These are phyloP conservation scores for Calonectria pauciramosa DNA, from an alignment of 2,329 filamentous ascomycete species.

Conservation along the genomic window DNA sequence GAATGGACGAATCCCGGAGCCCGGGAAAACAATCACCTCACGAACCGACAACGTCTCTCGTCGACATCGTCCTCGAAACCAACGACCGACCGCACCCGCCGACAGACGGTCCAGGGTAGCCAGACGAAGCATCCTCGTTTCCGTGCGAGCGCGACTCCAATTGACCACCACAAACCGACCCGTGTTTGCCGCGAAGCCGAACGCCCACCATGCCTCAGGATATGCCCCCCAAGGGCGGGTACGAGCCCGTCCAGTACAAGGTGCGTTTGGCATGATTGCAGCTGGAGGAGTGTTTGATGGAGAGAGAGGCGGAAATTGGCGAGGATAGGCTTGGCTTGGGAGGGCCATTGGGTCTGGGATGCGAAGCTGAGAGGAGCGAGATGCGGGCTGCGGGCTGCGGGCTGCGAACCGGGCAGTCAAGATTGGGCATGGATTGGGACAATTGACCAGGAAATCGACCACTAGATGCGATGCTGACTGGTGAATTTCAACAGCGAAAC, in stretches of 20 bases:
- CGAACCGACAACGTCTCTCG: constrained; percentile 22
- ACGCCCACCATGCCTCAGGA: constrained; percentile 89
- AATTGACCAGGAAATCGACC: not conserved
- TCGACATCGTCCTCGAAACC: constrained; percentile 23
- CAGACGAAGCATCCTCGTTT: constrained; percentile 18
- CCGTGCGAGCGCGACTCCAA: constrained; percentile 28
- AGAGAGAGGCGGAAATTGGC: not conserved
- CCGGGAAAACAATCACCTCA: constrained; percentile 47
- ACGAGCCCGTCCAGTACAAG: constrained; percentile 97
- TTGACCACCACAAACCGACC: constrained; percentile 30
- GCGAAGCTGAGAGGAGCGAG: not conserved
- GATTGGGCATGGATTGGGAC: not conserved
- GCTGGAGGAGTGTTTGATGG: not conserved
- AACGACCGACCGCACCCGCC: constrained; percentile 21
- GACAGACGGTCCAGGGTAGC: constrained; percentile 17
- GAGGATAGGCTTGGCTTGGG: not conserved
- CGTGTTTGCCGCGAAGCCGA: constrained; percentile 24
- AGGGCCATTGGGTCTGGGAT: not conserved
- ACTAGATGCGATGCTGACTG: constrained; percentile 10
- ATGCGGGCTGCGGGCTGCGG: not conserved
- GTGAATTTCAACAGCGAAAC: constrained; percentile 78
- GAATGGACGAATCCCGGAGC: constrained; percentile 31
- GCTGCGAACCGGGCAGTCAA: not conserved
- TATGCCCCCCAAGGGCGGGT: constrained; percentile 95
- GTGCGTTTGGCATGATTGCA: constrained; percentile 61